Base-by-base conservation (phyloP, 2,329 filamentous ascomycete genomes). In the Byssochlamys sp. region DNA sequence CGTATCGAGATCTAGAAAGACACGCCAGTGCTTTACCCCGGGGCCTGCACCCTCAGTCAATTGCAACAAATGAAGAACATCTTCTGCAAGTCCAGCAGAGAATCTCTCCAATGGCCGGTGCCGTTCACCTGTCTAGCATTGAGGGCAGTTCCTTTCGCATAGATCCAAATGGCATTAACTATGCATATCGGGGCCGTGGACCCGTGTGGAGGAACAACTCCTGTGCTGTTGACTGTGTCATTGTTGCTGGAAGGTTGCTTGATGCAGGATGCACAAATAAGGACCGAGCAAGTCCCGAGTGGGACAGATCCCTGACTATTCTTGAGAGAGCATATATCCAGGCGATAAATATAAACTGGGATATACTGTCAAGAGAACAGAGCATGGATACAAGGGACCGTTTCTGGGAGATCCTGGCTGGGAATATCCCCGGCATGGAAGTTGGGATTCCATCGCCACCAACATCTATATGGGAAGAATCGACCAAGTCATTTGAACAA, bases 211-310 rank as follows among this genome's bases (percentile, higher is more conserved):
- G 29, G 3, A 31, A 53, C 1, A 60, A 58, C n/a, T 69, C 70
- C 9, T 64, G 62, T 55, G 59, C 62, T 9, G 58, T 72, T 12
- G 71, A 75, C 53, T 67, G 65, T 52, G 58, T 65, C 4, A 70
- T 75, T 52, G 67, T 73, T n/a, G 61, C 66, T 2, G 73, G 69
- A 1, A 71, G 62, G 55, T 57, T 76, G n/a, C 64, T 72, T 5
- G 66, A 73, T 49, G 69, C 66, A 4, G 73, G 73, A 10, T 71
- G 67, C 10, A 74, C 73, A 1, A 62, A 61, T 6, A 60, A 66
- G 4, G 73, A 75, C 53, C 65, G 57, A 26, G 53, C 31, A 12
- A 35, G 50, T 27, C 25, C 56, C 6, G 55, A 56, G 2, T 65
- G 65, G 64, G 49, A 57, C 6, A 45, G 53, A 0, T 31, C 53